A percentile compares a stretch with the other conserved stretches of the same genome.
These are phyloP conservation scores for Aspergillus arachidicola DNA, from an alignment of 2,329 filamentous ascomycete genomes.

Conservation along the genomic window DNA sequence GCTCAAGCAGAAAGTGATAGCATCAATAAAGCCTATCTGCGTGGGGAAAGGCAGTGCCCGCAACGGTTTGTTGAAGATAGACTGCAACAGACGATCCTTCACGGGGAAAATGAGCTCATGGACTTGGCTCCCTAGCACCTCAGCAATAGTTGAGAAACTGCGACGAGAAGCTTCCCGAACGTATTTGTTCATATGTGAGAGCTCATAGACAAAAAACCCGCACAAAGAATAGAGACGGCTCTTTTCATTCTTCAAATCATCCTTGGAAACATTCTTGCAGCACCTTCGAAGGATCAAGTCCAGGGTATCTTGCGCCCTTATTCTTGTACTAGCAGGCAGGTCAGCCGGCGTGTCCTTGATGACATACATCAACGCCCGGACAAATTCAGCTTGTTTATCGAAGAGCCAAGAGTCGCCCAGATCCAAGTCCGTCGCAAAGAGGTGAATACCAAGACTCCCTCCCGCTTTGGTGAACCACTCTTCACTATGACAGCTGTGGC, in stretches of 20 bases:
- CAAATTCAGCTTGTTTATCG: conserved; percentile 81
- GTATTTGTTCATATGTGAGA: conserved; percentile 94
- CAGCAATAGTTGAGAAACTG: conserved; percentile 78
- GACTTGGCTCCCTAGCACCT: conserved; percentile 74
- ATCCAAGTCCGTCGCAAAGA: conserved; percentile 81
- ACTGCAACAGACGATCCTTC: conserved; percentile 83
- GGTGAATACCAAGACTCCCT: conserved; percentile 85
- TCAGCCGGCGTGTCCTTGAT: conserved; percentile 98
- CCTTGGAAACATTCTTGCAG: conserved; percentile 76
- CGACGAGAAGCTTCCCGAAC: conserved; percentile 85
- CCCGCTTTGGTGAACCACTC: conserved; percentile 99
- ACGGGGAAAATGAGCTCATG: conserved; percentile 88
- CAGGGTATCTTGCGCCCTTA: conserved; percentile 80
- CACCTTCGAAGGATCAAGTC: conserved; percentile 77
- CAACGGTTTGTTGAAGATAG: conserved; percentile 93
- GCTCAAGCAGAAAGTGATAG: conserved; percentile 91
- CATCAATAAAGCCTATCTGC: conserved; percentile 98
- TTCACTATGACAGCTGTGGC: conserved; percentile 93
- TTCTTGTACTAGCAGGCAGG: conserved; percentile 83
- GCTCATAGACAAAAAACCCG: conserved; percentile 80
- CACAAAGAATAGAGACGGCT: conserved; percentile 75
- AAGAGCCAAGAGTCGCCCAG: conserved; percentile 83
- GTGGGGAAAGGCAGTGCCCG: conserved; percentile 89
- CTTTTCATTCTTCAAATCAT: conserved; percentile 70
- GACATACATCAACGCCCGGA: conserved; percentile 90